These are phyloP conservation scores for Pyrenophora tritici-repentis DNA, from an alignment of 2,329 filamentous ascomycete species.

Conservation along the genomic window DNA sequence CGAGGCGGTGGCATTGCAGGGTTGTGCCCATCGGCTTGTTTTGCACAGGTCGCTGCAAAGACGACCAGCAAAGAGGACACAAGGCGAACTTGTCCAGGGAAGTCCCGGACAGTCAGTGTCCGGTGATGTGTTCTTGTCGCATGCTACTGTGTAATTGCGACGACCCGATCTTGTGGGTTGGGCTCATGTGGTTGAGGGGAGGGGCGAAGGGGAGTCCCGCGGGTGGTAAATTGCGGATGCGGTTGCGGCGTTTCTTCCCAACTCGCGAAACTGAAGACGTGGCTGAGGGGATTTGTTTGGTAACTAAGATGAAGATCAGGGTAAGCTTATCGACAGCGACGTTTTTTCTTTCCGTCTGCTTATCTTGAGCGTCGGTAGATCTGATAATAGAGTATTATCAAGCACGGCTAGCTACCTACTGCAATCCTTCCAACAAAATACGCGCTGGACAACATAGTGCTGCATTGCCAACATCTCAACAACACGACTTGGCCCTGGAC, in stretches of 20 bases:
- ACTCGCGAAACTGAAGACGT: not conserved
- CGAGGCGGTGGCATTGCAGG: not conserved
- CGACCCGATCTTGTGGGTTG: no score
- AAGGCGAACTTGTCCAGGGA: not conserved
- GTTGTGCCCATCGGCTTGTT: constrained; percentile 1
- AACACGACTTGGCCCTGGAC: no score
- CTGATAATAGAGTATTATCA: not conserved
- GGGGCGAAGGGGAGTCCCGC: no score
- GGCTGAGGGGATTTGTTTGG: not conserved
- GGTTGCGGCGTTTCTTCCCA: not conserved
- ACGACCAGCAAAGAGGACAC: not conserved
- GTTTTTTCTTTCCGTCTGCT: not conserved
- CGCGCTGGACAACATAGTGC: no score
- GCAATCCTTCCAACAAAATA: no score
- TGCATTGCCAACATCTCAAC: no score
- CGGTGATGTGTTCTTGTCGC: no score
- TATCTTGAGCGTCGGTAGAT: not conserved
- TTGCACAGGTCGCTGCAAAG: not conserved
- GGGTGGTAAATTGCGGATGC: not conserved
- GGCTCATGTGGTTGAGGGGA: no score
- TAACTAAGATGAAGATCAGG: not conserved
- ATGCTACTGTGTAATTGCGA: no score
- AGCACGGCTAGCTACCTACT: not conserved
- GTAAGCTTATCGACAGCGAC: not conserved
- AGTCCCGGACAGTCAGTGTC: not conserved